Percentiles rank a stretch among this genome's conserved stretches.
These are phyloP conservation scores for Lactarius tabidus DNA, from an alignment of 768 basidiomycete genomes.

Conservation along the genomic window DNA sequence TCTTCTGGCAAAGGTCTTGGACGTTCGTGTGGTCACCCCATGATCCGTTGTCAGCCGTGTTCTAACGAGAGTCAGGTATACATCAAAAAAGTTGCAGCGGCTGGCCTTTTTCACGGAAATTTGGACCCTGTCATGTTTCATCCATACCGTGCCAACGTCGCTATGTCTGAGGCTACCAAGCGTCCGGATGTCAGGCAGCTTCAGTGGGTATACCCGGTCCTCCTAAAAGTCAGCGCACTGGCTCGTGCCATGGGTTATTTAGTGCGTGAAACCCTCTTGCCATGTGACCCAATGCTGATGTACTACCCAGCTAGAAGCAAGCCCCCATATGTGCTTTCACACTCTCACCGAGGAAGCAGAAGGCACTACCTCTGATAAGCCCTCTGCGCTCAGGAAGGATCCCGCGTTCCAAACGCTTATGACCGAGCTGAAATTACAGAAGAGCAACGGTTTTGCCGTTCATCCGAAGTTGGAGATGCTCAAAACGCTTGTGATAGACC, in stretches of 20 bases:
- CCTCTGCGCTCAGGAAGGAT: conserved; percentile 42
- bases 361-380: conserved; percentile 40
- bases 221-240: conserved; percentile 53
- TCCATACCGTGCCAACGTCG: conserved; percentile 53
- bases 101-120: conserved; percentile 43
- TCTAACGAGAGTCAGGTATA: background rate
- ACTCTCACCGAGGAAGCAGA: conserved; percentile 50
- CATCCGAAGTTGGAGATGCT: conserved; percentile 95
- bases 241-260: conserved; percentile 87
- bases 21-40: conserved; percentile 42
- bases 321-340: conserved; percentile 71
- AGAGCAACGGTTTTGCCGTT: conserved; percentile 47
- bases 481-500: conserved; percentile 66
- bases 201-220: conserved; percentile 47
- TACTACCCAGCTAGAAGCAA: conserved; percentile 68
- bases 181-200: conserved; percentile 30
- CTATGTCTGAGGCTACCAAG: conserved; percentile 37
- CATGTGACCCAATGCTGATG: conserved; percentile 17
- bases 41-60: background rate
- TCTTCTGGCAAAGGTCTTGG: conserved; percentile 67
- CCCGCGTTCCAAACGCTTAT: conserved; percentile 62
- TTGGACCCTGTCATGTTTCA: conserved; percentile 63
- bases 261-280: conserved; percentile 41
- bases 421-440: conserved; percentile 59
- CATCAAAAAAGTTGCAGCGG: conserved; percentile 9